Percentiles rank a stretch among this genome's conserved stretches.
These are phyloP conservation scores for Vaccinium macrocarpon DNA, from an alignment of 148 eudicot species.

Conservation along the genomic window DNA sequence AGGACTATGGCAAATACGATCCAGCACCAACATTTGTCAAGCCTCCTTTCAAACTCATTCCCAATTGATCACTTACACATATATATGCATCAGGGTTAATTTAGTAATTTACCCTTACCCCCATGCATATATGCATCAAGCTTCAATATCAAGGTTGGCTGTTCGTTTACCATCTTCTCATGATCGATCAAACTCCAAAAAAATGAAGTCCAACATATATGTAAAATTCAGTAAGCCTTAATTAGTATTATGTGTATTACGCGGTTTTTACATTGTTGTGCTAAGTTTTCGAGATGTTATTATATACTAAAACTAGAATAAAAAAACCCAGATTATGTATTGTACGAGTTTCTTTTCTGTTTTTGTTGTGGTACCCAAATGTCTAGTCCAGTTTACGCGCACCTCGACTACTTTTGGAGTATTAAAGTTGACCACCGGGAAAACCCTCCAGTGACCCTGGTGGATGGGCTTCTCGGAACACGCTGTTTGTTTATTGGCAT, in stretches of 20 bases:
- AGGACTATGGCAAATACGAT: conserved; percentile 31
- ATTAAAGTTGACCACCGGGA: no score
- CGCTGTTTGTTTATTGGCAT: background rate
- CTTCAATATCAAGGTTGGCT: background rate
- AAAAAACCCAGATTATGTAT: background rate
- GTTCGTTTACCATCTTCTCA: background rate
- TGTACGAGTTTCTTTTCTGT: no score
- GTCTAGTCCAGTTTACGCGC: no score
- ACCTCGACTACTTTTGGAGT: no score
- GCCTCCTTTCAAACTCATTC: conserved; percentile 28
- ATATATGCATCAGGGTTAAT: background rate
- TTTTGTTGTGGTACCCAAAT: no score
- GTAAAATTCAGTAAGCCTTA: background rate
- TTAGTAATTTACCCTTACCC: background rate
- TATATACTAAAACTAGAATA: background rate
- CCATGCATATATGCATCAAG: background rate
- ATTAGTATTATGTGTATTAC: background rate
- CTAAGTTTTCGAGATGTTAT: background rate
- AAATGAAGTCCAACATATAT: background rate
- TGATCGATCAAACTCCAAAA: background rate
- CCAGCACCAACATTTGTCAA: conserved; percentile 22
- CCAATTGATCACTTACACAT: conserved; percentile 15
- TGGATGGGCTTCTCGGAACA: background rate
- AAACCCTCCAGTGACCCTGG: no score
- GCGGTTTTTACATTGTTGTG: background rate